Percentiles rank a stretch among this genome's conserved stretches.
phyloP scores from a whole-genome alignment of 1,284 basidiomycete species.

The Xerocomus minutiporus region DNA sequence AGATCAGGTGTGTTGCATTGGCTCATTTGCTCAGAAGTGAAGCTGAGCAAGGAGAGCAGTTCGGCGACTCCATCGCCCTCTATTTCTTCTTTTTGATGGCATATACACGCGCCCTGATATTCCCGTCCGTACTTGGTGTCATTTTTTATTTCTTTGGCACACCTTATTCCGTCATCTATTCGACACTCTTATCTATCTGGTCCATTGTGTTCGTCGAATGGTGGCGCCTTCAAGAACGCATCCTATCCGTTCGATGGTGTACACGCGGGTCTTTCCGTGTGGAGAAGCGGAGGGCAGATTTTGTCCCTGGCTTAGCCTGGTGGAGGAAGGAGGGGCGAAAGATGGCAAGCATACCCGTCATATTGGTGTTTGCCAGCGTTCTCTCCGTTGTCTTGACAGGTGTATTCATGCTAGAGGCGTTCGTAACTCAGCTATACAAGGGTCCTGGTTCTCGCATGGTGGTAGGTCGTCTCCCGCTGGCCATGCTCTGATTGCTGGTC shows the following conservation, averaged over 20 bases:
- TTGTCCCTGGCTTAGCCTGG: slow-evolving; percentile 58
- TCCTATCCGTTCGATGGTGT: slow-evolving; percentile 76
- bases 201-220: slow-evolving; percentile 81
- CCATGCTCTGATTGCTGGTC: not conserved
- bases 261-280: slow-evolving; percentile 74
- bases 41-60: slow-evolving; percentile 42
- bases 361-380: slow-evolving; percentile 68
- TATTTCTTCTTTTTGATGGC: slow-evolving; percentile 87
- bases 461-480: slow-evolving; percentile 42
- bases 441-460: slow-evolving; percentile 79
- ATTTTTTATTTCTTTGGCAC: slow-evolving; percentile 60
- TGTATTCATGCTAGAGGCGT: slow-evolving; percentile 86
- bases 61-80: slow-evolving; percentile 83
- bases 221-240: slow-evolving; percentile 82
- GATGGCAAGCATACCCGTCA: slow-evolving; percentile 73
- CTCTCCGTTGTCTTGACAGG: slow-evolving; percentile 70
- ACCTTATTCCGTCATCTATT: slow-evolving; percentile 78
- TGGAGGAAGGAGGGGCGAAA: slow-evolving; percentile 76
- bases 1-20: slow-evolving; percentile 32
- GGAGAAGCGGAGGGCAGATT: slow-evolving; percentile 70
- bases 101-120: slow-evolving; percentile 74
- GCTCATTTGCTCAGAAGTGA: not conserved
- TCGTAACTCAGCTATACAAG: slow-evolving; percentile 79
- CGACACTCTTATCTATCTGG: slow-evolving; percentile 73
- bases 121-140: slow-evolving; percentile 62